Conservation (phyloP, 2,329 filamentous ascomycete species). For the Aaosphaeria pasadenensis region DNA sequence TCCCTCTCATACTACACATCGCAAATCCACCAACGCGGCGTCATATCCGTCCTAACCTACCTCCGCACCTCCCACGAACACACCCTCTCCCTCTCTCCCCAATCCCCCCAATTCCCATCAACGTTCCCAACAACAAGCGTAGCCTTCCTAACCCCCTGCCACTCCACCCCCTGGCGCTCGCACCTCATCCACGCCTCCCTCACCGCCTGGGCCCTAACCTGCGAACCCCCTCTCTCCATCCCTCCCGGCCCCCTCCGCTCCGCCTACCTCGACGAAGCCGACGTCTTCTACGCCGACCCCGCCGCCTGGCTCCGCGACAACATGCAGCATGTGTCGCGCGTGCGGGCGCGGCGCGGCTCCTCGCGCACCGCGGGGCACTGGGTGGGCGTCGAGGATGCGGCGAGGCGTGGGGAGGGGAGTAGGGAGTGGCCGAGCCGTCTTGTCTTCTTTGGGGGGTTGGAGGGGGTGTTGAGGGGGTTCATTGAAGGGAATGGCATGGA, state of each 20-base stretch:
- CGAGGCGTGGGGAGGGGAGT: slow-evolving; percentile 9
- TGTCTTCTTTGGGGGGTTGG: slow-evolving; percentile 58
- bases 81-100: slow-evolving; percentile 10
- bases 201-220: slow-evolving; percentile 79
- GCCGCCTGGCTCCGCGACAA: slow-evolving; percentile 39
- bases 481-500: slow-evolving; percentile 19
- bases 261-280: slow-evolving; percentile 81
- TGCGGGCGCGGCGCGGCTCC: slow-evolving; percentile 15
- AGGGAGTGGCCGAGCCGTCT: slow-evolving; percentile 45
- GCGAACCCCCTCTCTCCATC: slow-evolving; percentile 80
- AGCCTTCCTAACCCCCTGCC: slow-evolving; percentile 91
- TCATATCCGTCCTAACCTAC: slow-evolving; percentile 70
- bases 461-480: slow-evolving; percentile 45
- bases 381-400: slow-evolving; percentile 18
- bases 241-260: slow-evolving; percentile 56
- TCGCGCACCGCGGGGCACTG: slow-evolving; percentile 21
- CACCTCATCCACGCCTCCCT: slow-evolving; percentile 75
- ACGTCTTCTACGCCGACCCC: slow-evolving; percentile 77
- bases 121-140: slow-evolving; percentile 45
- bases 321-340: slow-evolving; percentile 35
- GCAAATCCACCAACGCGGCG: slow-evolving; percentile 72
- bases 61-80: slow-evolving; percentile 71
- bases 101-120: background rate
- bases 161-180: slow-evolving; percentile 92
- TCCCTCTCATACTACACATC: slow-evolving; percentile 71